phyloP scores from a whole-genome alignment of 768 basidiomycete species.

The Lactifluus rugatus region DNA sequence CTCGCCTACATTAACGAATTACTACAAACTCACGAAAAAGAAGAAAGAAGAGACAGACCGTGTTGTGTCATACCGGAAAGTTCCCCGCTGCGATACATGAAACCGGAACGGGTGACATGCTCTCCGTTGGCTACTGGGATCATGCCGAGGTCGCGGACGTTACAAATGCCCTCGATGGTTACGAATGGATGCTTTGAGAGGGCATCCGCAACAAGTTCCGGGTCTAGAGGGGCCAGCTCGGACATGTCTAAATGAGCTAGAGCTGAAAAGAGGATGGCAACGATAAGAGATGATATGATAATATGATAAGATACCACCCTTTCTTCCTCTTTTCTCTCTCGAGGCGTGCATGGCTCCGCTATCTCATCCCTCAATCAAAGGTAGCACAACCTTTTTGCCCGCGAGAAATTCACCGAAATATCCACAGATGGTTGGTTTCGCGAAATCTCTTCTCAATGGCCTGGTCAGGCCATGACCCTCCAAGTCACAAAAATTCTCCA shows the following conservation, averaged over 20 bases:
- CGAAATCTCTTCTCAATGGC: slow-evolving; percentile 93
- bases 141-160: slow-evolving; percentile 62
- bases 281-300: not conserved
- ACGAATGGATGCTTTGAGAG: slow-evolving; percentile 67
- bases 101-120: slow-evolving; percentile 45
- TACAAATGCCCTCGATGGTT: slow-evolving; percentile 60
- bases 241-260: slow-evolving; percentile 10
- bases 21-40: not conserved
- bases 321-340: not conserved
- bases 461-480: slow-evolving; percentile 94
- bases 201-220: slow-evolving; percentile 48
- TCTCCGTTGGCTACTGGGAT: slow-evolving; percentile 41
- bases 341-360: slow-evolving; percentile 31
- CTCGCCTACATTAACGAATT: slow-evolving; percentile 37
- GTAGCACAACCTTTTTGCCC: slow-evolving; percentile 19
- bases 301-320: not conserved
- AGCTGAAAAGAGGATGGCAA: not conserved
- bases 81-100: slow-evolving; percentile 63
- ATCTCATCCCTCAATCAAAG: slow-evolving; percentile 30
- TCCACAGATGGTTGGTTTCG: slow-evolving; percentile 86
- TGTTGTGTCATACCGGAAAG: slow-evolving; percentile 58
- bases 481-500: slow-evolving; percentile 95
- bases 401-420: not conserved
- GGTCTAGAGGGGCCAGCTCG: slow-evolving; percentile 55
- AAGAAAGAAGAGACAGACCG: slow-evolving; percentile 34